These are phyloP conservation scores for Ilex paraguariensis DNA, from an alignment of 305 asterid genomes.

Conservation along the genomic window DNA sequence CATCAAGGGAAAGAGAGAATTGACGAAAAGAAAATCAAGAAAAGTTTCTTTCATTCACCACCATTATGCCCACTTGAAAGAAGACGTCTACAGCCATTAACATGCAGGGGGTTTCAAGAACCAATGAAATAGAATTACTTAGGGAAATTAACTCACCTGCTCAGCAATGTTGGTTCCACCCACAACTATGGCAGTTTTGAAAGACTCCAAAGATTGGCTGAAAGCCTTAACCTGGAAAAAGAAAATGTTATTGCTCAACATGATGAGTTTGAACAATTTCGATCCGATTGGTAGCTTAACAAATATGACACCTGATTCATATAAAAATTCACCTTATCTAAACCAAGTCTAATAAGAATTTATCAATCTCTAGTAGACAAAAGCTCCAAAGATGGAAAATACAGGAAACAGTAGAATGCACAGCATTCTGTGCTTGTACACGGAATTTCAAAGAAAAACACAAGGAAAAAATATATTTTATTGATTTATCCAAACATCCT, in stretches of 20 bases:
- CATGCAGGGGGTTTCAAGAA: conserved; percentile 1
- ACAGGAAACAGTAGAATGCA: no score
- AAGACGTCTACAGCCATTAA: neutral
- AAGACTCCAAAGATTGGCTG: conserved; percentile 65
- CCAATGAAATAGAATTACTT: conserved; percentile 6
- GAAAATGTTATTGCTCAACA: conserved; percentile 4
- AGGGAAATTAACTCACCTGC: conserved; percentile 30
- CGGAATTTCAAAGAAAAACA: no score
- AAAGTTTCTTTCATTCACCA: neutral
- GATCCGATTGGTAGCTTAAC: no score
- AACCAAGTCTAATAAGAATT: conserved; percentile 9
- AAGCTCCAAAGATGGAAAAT: no score
- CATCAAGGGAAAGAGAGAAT: neutral
- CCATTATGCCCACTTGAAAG: neutral
- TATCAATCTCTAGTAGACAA: conserved; percentile 1
- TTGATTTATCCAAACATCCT: no score
- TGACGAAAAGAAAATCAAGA: neutral
- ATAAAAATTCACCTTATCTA: conserved; percentile 5
- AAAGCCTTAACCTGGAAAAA: conserved; percentile 75
- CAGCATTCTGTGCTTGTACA: no score
- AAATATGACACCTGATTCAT: no score
- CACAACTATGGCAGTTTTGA: conserved; percentile 67
- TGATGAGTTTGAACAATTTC: no score
- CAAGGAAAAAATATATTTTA: no score
- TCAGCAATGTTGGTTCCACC: conserved; percentile 85